Conservation (phyloP, 2,329 filamentous ascomycete genomes). For the Exutisphaerella laricina region DNA sequence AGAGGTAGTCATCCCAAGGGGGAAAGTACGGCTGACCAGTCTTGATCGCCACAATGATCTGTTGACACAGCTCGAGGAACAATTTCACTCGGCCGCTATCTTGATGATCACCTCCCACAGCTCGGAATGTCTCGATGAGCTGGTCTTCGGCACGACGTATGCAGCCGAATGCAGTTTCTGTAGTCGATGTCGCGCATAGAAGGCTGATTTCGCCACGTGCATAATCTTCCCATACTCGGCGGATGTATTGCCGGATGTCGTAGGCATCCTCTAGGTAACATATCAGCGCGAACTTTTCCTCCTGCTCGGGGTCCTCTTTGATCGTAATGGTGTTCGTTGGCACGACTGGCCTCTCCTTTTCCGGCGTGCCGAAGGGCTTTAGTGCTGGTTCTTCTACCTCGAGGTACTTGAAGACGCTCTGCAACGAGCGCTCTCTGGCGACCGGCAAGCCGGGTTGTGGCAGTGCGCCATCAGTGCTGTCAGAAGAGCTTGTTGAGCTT, state of each 20-base stretch:
- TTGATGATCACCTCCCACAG: no score
- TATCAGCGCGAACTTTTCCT: not conserved
- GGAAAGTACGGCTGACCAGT: not conserved
- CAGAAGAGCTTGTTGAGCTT: no score
- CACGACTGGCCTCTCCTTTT: no score
- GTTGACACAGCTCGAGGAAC: not conserved
- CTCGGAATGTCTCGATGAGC: not conserved
- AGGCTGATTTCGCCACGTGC: not conserved
- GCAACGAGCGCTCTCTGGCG: not conserved
- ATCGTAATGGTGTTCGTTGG: no score
- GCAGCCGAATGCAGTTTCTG: slow-evolving; percentile 1
- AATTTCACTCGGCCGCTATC: not conserved
- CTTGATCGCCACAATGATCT: not conserved
- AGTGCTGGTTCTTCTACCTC: not conserved
- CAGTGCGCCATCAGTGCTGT: not conserved
- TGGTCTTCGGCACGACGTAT: not conserved
- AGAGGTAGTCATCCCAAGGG: not conserved
- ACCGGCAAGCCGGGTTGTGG: not conserved
- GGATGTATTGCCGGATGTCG: not conserved
- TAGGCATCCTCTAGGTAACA: slow-evolving; percentile 1
- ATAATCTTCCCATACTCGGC: not conserved
- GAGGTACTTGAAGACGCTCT: not conserved
- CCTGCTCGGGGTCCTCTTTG: not conserved
- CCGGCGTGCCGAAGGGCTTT: not conserved
- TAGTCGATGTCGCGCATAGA: not conserved